Evolutionary conservation across 2,329 filamentous ascomycete species (phyloP).

Genomic region (Phialocephala subalpina): DNA sequence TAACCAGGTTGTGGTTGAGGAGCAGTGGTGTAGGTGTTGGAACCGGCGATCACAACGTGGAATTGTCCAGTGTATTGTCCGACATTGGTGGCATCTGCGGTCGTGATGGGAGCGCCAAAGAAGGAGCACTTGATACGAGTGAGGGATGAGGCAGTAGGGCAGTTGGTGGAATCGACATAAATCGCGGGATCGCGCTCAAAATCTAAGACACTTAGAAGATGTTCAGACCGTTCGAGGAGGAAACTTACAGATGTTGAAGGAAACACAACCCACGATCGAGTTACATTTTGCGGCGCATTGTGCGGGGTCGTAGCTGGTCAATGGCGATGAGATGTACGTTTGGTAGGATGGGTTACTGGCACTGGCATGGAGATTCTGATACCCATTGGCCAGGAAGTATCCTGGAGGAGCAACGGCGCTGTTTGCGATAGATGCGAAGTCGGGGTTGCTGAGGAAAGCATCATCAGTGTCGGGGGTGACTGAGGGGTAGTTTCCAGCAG

Average conservation of each 20-base stretch:
- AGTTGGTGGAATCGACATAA: conserved; percentile 39
- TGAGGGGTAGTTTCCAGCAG: conserved; percentile 42
- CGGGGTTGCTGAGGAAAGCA: conserved; percentile 40
- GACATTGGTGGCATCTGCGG: conserved; percentile 42
- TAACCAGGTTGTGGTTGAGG: conserved; percentile 34
- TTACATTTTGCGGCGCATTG: conserved; percentile 40
- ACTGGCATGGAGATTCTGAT: conserved; percentile 41
- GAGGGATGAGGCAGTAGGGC: conserved; percentile 43
- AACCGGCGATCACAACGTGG: conserved; percentile 49
- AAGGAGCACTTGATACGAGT: conserved; percentile 46
- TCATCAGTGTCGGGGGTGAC: conserved; percentile 44
- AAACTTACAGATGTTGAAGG: conserved; percentile 43
- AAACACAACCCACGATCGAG: conserved; percentile 35
- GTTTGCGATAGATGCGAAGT: conserved; percentile 35
- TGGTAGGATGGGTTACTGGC: conserved; percentile 39
- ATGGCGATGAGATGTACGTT: conserved; percentile 28
- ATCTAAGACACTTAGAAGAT: conserved; percentile 13
- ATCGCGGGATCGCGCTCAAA: conserved; percentile 45
- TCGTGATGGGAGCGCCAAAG: conserved; percentile 41
- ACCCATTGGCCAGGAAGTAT: conserved; percentile 41
- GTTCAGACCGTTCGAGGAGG: not conserved
- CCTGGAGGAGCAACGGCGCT: conserved; percentile 41
- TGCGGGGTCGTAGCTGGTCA: conserved; percentile 38
- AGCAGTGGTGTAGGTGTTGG: conserved; percentile 48
- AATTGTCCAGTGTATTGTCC: conserved; percentile 39